These are phyloP conservation scores for Sphaerosporella brunnea DNA, from an alignment of 495 filamentous ascomycete species.

Conservation along the genomic window DNA sequence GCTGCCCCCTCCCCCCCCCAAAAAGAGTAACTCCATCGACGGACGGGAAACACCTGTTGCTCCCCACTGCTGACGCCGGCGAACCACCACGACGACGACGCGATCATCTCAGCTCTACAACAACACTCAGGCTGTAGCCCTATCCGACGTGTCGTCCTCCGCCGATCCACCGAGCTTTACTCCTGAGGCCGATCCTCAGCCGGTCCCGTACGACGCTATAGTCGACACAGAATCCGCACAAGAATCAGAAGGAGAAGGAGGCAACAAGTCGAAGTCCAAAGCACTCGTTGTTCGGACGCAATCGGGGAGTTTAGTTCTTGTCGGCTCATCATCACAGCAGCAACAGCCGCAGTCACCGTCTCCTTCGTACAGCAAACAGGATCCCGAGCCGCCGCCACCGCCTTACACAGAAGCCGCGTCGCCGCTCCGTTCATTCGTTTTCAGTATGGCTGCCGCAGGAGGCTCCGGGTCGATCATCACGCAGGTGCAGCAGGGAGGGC, in stretches of 20 bases:
- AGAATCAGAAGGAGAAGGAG: too few relatives aligned
- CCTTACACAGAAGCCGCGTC: conserved; percentile 89
- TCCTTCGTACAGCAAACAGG: conserved; percentile 24
- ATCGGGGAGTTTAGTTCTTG: background rate
- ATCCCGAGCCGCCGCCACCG: conserved; percentile 47
- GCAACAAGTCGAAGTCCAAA: too few relatives aligned
- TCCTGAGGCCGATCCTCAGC: conserved; percentile 3
- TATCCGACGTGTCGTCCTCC: conserved; percentile 14
- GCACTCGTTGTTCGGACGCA: too few relatives aligned
- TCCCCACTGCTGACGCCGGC: too few relatives aligned
- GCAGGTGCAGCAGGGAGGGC: conserved; percentile 86
- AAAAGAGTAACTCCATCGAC: too few relatives aligned
- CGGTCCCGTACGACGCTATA: conserved; percentile 2
- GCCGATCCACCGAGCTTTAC: conserved; percentile 8
- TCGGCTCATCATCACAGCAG: background rate
- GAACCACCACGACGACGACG: background rate
- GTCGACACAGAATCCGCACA: background rate
- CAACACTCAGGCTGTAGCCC: too few relatives aligned
- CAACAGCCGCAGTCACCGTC: conserved; percentile 13
- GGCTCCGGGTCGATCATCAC: conserved; percentile 96
- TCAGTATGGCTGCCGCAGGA: conserved; percentile 94
- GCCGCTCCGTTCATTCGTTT: conserved; percentile 82
- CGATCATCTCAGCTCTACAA: background rate
- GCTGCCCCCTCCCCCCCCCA: too few relatives aligned
- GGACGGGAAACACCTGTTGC: too few relatives aligned